Conservation (phyloP, 2,329 filamentous ascomycete species). For the Neonectria punicea region DNA sequence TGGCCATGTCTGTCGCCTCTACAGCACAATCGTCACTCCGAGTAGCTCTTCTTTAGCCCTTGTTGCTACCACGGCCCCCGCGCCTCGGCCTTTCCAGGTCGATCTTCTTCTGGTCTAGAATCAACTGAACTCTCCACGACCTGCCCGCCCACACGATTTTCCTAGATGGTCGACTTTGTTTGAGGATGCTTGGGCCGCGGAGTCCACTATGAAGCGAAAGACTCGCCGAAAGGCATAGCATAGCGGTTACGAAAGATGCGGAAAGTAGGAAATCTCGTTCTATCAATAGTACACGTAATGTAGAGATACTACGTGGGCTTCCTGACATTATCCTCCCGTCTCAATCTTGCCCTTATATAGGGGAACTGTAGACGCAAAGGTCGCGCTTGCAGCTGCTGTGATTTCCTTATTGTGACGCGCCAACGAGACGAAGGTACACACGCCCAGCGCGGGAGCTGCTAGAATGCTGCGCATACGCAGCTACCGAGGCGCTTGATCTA, state of each 20-base stretch:
- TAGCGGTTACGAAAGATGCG: conserved; percentile 3
- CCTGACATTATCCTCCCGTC: background rate
- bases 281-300: background rate
- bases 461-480: no score
- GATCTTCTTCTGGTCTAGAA: background rate
- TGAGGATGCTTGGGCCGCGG: conserved; percentile 71
- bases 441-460: no score
- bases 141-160: background rate
- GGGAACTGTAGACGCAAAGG: no score
- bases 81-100: background rate
- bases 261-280: background rate
- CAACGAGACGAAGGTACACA: no score
- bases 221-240: conserved; percentile 29
- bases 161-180: conserved; percentile 68
- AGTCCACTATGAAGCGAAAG: conserved; percentile 37
- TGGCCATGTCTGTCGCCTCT: conserved; percentile 37
- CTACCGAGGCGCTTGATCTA: no score
- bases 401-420: no score
- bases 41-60: conserved; percentile 19
- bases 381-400: no score
- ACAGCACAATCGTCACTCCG: conserved; percentile 5
- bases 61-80: conserved; percentile 27
- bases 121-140: background rate
- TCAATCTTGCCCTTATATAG: no score
- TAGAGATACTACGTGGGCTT: conserved; percentile 28